Conservation (phyloP, 208 protist species). For the Kentomonas sorsogonicus region DNA sequence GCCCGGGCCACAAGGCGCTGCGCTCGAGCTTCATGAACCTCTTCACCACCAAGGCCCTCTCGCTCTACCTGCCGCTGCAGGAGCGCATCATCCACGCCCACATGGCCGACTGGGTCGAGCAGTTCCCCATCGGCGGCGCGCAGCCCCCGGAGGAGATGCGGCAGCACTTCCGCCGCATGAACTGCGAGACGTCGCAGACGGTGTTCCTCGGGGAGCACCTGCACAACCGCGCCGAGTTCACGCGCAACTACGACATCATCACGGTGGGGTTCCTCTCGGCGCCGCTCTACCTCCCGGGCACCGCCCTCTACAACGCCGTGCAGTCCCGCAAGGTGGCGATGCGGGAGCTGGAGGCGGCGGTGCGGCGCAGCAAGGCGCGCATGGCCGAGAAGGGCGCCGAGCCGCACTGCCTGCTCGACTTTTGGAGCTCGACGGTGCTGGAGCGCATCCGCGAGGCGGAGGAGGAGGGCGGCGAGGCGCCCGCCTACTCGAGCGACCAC, state of each 20-base stretch:
- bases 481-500: constrained; percentile 68
- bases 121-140: constrained; percentile 43
- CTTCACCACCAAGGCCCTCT: constrained; percentile 79
- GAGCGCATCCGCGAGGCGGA: constrained; percentile 63
- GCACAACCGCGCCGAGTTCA: constrained; percentile 79
- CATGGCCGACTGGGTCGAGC: constrained; percentile 52
- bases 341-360: constrained; percentile 66
- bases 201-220: constrained; percentile 93
- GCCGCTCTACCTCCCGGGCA: constrained; percentile 90
- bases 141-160: constrained; percentile 84
- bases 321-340: constrained; percentile 86
- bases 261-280: constrained; percentile 90
- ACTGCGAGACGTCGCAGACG: constrained; percentile 88
- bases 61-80: constrained; percentile 77
- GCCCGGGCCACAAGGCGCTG: constrained; percentile 74
- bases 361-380: constrained; percentile 64
- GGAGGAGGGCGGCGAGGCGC: constrained; percentile 64
- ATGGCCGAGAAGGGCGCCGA: constrained; percentile 71
- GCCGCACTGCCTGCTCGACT: constrained; percentile 89
- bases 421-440: constrained; percentile 80
- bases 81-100: constrained; percentile 69
- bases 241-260: constrained; percentile 90
- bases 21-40: constrained; percentile 84
- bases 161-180: constrained; percentile 81
- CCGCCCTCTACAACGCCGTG: constrained; percentile 85